These are phyloP conservation scores for Ogataea sp. DNA, from an alignment of 805 yeast genomes.

Conservation along the genomic window DNA sequence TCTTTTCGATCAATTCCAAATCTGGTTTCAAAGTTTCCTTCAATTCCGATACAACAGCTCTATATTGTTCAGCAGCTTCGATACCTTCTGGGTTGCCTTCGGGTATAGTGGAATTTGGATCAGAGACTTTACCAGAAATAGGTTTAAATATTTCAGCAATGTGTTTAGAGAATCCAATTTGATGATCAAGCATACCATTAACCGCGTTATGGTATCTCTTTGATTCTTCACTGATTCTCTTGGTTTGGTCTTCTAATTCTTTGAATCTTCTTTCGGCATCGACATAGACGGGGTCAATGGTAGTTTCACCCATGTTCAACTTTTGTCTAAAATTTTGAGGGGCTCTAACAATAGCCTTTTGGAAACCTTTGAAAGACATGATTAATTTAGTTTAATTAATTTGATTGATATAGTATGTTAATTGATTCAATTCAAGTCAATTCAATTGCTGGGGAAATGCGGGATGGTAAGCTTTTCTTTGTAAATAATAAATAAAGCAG, in stretches of 20 bases:
- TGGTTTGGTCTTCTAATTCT: conserved; percentile 84
- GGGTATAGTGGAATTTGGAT: conserved; percentile 76
- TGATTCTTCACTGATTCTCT: conserved; percentile 82
- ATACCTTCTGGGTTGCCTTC: conserved; percentile 98
- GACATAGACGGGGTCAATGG: conserved; percentile 81
- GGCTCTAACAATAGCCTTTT: conserved; percentile 74
- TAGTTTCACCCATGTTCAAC: conserved; percentile 74
- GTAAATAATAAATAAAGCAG: too few species aligned
- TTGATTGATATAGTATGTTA: too few species aligned
- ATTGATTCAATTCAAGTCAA: too few species aligned
- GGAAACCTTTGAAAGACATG: conserved; percentile 87
- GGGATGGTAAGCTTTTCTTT: too few species aligned
- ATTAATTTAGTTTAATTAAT: too few species aligned
- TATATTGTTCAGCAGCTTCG: conserved; percentile 85
- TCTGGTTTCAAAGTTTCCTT: conserved; percentile 88
- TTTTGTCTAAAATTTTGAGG: conserved; percentile 90
- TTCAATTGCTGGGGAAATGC: too few species aligned
- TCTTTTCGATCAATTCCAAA: conserved; percentile 80
- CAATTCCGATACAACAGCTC: conserved; percentile 79
- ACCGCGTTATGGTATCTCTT: conserved; percentile 87
- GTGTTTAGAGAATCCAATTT: conserved; percentile 90
- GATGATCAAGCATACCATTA: conserved; percentile 88
- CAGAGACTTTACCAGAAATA: conserved; percentile 84
- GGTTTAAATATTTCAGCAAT: conserved; percentile 96
- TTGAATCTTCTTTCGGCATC: conserved; percentile 97